Evolutionary conservation across 2,329 filamentous ascomycete species (phyloP), one percentile per base, ranked within the genome.

Genomic region (Hypoxylon rubiginosum): DNA sequence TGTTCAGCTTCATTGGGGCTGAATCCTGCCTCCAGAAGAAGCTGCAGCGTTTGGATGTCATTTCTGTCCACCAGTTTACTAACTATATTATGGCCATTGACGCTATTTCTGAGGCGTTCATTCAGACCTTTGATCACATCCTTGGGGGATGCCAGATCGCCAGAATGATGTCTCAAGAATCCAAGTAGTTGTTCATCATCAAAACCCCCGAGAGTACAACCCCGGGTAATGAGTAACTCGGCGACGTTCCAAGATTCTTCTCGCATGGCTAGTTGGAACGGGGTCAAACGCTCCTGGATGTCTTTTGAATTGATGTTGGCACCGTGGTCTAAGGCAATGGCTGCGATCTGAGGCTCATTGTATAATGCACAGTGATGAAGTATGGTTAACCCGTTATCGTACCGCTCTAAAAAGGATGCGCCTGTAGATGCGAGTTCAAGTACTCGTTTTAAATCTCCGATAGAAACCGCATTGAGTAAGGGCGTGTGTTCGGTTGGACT

Each of bases 291-390:
- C 10, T 34, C 32, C 32, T 15, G 32, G 13, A 9, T 34, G 32
- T 34, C 32, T 34, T 34, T 34, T 10, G 45, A 45, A 11, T 58
- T 58, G 10, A 58, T 58, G 11, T 50, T 58, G 10, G 43, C 55
- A 7, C 32, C 45, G 15, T 58, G 43, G 21, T 58, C 45, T 6
- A 58, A 39, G 11, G 46, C 45, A 6, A 50, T 50, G 2, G 28
- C 13, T 10, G 55, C 55, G 9, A 58, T 58, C 13, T 58, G 26
- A 2, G 41, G 19, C 21, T 58, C 45, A 17, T 58, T 30, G 32
- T 58, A 58, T 19, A 58, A 26, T 11, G 55, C 55, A 17, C 55
- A 58, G 32, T 58, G 45, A 24, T 58, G 55, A 5, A 58, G 55
- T 39, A 58, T 50, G n/a, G 55, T 58, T 19, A 58, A 24, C 9